Base-by-base conservation (phyloP, 768 basidiomycete genomes). In the Leccinum truebloodii region DNA sequence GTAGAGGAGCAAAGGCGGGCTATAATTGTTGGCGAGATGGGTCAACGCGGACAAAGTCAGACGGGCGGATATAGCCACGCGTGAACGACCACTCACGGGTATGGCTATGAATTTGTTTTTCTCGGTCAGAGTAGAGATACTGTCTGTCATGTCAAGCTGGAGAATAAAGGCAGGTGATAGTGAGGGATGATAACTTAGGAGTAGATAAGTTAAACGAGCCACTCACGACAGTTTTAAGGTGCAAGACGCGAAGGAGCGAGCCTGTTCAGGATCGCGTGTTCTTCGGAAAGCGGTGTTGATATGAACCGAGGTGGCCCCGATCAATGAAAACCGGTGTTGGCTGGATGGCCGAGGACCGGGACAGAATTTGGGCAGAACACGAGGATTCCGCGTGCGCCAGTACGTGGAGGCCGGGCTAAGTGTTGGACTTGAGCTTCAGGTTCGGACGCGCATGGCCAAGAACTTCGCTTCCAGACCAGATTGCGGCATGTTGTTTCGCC, bases 81-180 rank as follows among this genome's bases (percentile, higher is more conserved):
- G 7, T 0, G n/a, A 12, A 49, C 48, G 49, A 26, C 16, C 9
- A 65, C 69, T 58, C 41, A 71, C 69, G 0, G 67, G 57, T 30
- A 67, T 53, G 3, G 26, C 59, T 3, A 53, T 26, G 32, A 24
- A 28, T 26, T 0, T 50, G 20, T 10, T 35, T 50, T 2, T 30
- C 16, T 57, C 28, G 0, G 39, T 49, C 9, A 16, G 9, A 3
- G 30, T 41, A n/a, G 26, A 35, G 2, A 6, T 1, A 13, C 1
- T 13, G 18, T 58, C 52, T 4, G 18, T 50, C 69, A 68, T 60
- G 4, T 39, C 24, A 44, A 51, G 30, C 59, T 57, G 24, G 44
- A 20, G 5, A 46, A 12, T 5, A 46, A 46, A 46, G 22, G 16
- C 1, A 54, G 30, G n/a, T 35, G 3, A 12, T 3, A 10, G 12